Evolutionary conservation across 495 filamentous ascomycete species (phyloP), one percentile per base, ranked within the genome.

Genomic region (Cryomyces antarcticus): DNA sequence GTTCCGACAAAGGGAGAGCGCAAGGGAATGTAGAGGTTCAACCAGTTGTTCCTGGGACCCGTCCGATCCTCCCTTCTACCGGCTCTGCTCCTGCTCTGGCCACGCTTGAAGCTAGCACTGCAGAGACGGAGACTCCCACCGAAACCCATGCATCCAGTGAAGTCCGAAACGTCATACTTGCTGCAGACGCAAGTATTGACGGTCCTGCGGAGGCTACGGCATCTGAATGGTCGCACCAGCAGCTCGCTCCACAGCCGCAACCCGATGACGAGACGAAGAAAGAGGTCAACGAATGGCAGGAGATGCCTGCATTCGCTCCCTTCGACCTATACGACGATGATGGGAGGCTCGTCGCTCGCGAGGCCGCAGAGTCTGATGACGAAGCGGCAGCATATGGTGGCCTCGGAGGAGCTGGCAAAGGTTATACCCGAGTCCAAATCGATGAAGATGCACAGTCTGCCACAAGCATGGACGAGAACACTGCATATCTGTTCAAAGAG

Each of bases 381-480:
- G 75, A 82, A 40, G 71, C 70, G 34, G 78, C 76, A 35, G 75
- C 71, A 13, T 92, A 93, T 53, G 70, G 62, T 9, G 75, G 72
- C 28, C 63, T 89, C 0, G 84, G 86, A 30, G 87, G 87, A 3
- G 92, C 86, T 29, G 84, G 84, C 13, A 93, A 82, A 57, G 89
- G 89, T 1, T 99, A 99, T 56, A 96, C 89, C 6, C 69, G 82
- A 42, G 83, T 99, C 12, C 74, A 92, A 49, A 65, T 93, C 30
- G 89, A 97, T 53, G 89, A 99, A 46, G 89, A 99, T 62, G 84
- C 77, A 1, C 73, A 89, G 56, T 94, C 86, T 34, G 78, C 79
- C 37, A 96, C 84, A 7, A 94, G 86, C 62, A 75, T 99, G 77
- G 89, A 99, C 55, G 89, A 99, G 41, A 88, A 96, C 54, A 96